Base-by-base conservation (phyloP, 495 filamentous ascomycete species). In the Penicillium coprophilum region DNA sequence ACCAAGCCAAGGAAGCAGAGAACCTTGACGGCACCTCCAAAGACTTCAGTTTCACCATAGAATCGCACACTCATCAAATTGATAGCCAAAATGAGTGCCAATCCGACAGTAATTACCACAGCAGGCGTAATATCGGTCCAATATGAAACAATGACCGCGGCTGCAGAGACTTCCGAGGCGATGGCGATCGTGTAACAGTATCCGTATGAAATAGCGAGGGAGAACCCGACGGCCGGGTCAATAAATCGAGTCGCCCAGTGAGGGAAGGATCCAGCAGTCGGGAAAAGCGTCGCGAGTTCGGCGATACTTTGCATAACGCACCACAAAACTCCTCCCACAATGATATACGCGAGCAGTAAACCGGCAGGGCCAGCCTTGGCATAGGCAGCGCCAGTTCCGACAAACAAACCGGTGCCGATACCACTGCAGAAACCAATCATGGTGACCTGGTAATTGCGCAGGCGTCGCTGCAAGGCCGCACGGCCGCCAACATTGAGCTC, bases 31-130 rank as follows among this genome's bases (percentile, higher is more conserved):
- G 80, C 83, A 32, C 85, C 85, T 62, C 89, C 85, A 60, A 82
- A 76, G 67, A 91, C 89, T 59, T 91, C 88, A 17, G 88, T 79
- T 69, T 91, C 86, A 36, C 88, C 89, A 64, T 88, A 92, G 24
- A 84, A 80, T 7, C 78, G 68, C 27, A 92, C 83, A 20, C 87
- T 83, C 58, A 91, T 80, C 59, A 88, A 78, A 67, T 92, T 91
- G 61, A 86, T 70, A 34, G 66, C 72, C 10, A 88, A 73, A 57
- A 92, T 85, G 21, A 88, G 60, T 20, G 85, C 76, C 69, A 89
- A 82, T 60, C 89, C 83, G 48, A 94, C 72, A 10, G 83, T 78
- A 66, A 92, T 90, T 62, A 87, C 85, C 45, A 85, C 86, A 28
- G 85, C 87, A 23, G 71, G 66, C 11, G 71, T 68, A 24, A 74